Conservation (phyloP, 306 rosid genomes). For the Purshia tridentata region DNA sequence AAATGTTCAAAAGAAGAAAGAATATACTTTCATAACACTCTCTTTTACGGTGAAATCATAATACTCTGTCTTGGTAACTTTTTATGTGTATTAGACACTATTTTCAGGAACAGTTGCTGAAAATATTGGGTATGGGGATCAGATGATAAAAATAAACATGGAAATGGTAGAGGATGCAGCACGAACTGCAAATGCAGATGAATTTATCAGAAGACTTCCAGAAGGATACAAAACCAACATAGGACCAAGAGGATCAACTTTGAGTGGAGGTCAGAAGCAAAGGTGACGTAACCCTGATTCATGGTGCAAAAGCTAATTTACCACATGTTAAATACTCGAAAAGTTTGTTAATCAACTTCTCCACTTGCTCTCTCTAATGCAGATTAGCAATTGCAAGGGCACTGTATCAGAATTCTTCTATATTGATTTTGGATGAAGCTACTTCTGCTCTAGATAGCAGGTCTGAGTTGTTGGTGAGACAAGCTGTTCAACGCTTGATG, state of each 20-base stretch:
- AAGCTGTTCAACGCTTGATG: constrained; percentile 76
- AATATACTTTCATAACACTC: too few species aligned
- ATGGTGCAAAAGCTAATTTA: background rate
- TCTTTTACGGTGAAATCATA: background rate
- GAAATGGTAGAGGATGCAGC: constrained; percentile 69
- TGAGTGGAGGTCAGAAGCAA: constrained; percentile 97
- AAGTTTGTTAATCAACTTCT: constrained; percentile 1
- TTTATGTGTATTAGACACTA: constrained; percentile 50
- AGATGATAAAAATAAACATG: constrained; percentile 65
- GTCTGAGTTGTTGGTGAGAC: constrained; percentile 72
- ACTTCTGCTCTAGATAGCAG: constrained; percentile 85
- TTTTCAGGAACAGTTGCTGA: constrained; percentile 91
- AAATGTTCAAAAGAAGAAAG: background rate
- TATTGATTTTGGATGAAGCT: constrained; percentile 84
- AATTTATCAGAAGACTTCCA: constrained; percentile 70
- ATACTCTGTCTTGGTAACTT: constrained; percentile 13
- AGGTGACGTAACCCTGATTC: constrained; percentile 44
- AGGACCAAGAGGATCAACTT: constrained; percentile 83
- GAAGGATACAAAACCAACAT: constrained; percentile 71
- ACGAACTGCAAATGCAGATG: constrained; percentile 76
- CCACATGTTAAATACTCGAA: background rate
- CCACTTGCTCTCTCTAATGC: constrained; percentile 30
- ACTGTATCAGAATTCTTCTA: constrained; percentile 69
- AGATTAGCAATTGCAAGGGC: constrained; percentile 91
- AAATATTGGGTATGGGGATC: constrained; percentile 83